Percentiles rank a stretch among this genome's conserved stretches.
These are phyloP conservation scores for Mucor lusitanicus DNA, from an alignment of 371 early-diverging fungal species.

Conservation along the genomic window DNA sequence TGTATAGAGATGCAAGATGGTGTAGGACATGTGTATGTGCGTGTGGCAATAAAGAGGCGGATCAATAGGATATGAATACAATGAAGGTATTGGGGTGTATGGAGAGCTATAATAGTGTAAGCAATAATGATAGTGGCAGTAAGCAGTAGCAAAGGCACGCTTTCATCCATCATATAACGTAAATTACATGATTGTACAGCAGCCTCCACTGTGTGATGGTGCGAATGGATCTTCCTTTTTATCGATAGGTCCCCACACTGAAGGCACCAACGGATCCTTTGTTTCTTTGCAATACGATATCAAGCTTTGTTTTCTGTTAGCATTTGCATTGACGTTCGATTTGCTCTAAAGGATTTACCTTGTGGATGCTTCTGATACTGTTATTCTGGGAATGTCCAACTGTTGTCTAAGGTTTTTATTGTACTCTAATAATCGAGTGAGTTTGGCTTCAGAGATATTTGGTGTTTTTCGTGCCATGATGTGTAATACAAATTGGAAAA, in stretches of 20 bases:
- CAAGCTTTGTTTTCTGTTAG: constrained; percentile 30
- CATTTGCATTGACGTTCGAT: constrained; percentile 14
- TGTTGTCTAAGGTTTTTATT: constrained; percentile 77
- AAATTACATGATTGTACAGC: constrained; percentile 35
- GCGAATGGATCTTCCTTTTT: constrained; percentile 81
- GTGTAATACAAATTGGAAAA: neutral
- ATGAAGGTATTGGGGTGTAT: neutral
- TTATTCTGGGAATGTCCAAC: constrained; percentile 77
- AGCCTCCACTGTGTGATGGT: constrained; percentile 28
- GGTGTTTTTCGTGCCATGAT: constrained; percentile 21
- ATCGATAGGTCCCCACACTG: constrained; percentile 75
- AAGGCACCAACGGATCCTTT: constrained; percentile 73
- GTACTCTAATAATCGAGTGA: constrained; percentile 73
- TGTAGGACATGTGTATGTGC: neutral
- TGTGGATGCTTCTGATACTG: constrained; percentile 74
- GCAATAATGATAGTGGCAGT: neutral
- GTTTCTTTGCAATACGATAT: constrained; percentile 56
- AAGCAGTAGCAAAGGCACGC: neutral
- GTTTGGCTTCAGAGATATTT: constrained; percentile 67
- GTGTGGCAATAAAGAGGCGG: neutral
- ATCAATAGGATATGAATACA: neutral
- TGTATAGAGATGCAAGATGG: neutral
- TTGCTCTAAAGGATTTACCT: constrained; percentile 6
- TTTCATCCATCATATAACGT: neutral
- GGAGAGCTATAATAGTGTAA: neutral